phyloP scores from a whole-genome alignment of 2,329 filamentous ascomycete genomes.

The Scedosporium aurantiacum region DNA sequence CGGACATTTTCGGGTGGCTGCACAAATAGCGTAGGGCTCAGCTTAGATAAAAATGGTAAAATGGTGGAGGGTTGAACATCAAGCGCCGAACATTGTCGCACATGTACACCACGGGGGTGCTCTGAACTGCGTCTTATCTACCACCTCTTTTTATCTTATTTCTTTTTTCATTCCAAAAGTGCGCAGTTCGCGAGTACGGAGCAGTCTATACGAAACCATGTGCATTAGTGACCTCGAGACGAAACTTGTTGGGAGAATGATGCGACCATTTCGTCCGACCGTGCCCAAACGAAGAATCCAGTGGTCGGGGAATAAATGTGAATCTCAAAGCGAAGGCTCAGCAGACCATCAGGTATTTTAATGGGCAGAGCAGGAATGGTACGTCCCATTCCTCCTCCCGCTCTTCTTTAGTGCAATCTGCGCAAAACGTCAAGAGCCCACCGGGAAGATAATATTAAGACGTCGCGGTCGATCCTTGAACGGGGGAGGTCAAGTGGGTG shows the following conservation, averaged over 20 bases:
- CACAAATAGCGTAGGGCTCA: background rate
- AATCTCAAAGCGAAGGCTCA: too few species aligned
- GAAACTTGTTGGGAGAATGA: constrained; percentile 1
- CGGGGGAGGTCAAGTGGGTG: background rate
- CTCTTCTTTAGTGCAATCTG: too few species aligned
- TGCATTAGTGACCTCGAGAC: background rate
- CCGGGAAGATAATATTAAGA: background rate
- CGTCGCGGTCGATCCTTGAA: background rate
- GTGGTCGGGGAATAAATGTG: background rate
- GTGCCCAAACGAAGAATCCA: background rate
- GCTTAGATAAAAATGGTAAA: background rate
- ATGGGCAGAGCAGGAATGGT: too few species aligned
- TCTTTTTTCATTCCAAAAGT: background rate
- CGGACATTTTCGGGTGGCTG: background rate
- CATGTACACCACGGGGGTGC: too few species aligned
- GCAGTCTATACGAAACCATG: background rate
- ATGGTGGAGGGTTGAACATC: too few species aligned
- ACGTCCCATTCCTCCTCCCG: too few species aligned
- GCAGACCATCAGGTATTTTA: too few species aligned
- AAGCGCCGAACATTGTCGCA: too few species aligned
- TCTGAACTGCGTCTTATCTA: too few species aligned
- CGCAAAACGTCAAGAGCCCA: background rate
- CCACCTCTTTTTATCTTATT: background rate
- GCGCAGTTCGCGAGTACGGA: background rate
- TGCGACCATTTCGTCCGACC: background rate